Conservation (phyloP, 2,329 filamentous ascomycete species). For the Chrysosporium keratinophilum region DNA sequence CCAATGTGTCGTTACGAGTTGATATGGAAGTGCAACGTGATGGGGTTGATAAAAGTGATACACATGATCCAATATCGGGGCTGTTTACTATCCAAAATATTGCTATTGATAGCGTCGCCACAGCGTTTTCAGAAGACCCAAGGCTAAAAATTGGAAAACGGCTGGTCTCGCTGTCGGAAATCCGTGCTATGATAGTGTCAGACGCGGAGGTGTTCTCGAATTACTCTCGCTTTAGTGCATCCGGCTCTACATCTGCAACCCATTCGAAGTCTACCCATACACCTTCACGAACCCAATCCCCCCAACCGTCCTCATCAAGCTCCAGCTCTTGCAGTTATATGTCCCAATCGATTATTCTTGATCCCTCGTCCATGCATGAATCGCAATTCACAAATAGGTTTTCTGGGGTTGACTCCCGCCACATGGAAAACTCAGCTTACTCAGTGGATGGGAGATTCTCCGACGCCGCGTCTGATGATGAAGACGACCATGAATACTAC, state of each 20-base stretch:
- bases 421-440: constrained; percentile 26
- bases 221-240: constrained; percentile 30
- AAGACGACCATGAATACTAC: constrained; percentile 21
- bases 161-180: constrained; percentile 35
- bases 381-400: constrained; percentile 14
- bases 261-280: constrained; percentile 26
- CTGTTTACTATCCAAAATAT: constrained; percentile 30
- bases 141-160: constrained; percentile 32
- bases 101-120: constrained; percentile 26
- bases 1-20: constrained; percentile 44
- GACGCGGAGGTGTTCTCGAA: constrained; percentile 41
- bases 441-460: constrained; percentile 35
- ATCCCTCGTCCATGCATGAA: constrained; percentile 16
- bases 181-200: constrained; percentile 40
- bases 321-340: constrained; percentile 25
- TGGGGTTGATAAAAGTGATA: constrained; percentile 26
- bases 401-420: not conserved
- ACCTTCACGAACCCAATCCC: constrained; percentile 20
- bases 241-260: constrained; percentile 22
- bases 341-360: constrained; percentile 33
- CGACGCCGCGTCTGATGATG: constrained; percentile 33
- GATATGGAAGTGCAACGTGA: constrained; percentile 39
- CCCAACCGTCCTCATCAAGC: constrained; percentile 21
- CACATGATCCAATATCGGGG: constrained; percentile 29
- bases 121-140: constrained; percentile 18